phyloP scores from a whole-genome alignment of 2,329 filamentous ascomycete species.

The Ampelomyces quisqualis region DNA sequence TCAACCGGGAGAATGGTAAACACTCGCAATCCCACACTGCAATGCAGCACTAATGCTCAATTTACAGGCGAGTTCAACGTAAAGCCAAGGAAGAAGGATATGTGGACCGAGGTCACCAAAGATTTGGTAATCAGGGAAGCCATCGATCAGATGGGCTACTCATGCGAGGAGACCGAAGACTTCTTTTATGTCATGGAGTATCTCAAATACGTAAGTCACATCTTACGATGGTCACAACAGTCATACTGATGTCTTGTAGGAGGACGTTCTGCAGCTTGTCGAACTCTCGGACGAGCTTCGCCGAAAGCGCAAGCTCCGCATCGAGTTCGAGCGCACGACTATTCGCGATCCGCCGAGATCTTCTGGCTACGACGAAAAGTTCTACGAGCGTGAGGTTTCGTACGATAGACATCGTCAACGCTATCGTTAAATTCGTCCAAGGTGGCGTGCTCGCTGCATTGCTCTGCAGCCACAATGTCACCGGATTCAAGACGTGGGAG shows the following conservation, averaged over 20 bases:
- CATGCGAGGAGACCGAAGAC: slow-evolving; percentile 83
- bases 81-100: slow-evolving; percentile 50
- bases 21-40: not conserved
- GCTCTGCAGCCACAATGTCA: slow-evolving; percentile 1
- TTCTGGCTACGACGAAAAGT: slow-evolving; percentile 61
- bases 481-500: slow-evolving; percentile 1
- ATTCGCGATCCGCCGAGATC: slow-evolving; percentile 50
- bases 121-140: slow-evolving; percentile 85
- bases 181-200: slow-evolving; percentile 95
- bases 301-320: slow-evolving; percentile 59
- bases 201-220: slow-evolving; percentile 72
- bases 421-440: slow-evolving; percentile 34
- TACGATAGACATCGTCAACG: slow-evolving; percentile 55
- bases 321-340: slow-evolving; percentile 61
- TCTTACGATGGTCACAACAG: not conserved
- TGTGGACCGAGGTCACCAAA: slow-evolving; percentile 98
- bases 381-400: slow-evolving; percentile 68
- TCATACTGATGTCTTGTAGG: slow-evolving; percentile 53
- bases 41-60: slow-evolving; percentile 34
- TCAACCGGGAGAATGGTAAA: slow-evolving; percentile 54
- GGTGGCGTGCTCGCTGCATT: not conserved
- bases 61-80: slow-evolving; percentile 37
- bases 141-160: slow-evolving; percentile 79
- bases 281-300: slow-evolving; percentile 82
- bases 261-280: slow-evolving; percentile 82